Percentiles rank a stretch among this genome's conserved stretches.
Evolutionary conservation across 306 rosid species (phyloP).

Genomic region (Cicer yamashitae): DNA sequence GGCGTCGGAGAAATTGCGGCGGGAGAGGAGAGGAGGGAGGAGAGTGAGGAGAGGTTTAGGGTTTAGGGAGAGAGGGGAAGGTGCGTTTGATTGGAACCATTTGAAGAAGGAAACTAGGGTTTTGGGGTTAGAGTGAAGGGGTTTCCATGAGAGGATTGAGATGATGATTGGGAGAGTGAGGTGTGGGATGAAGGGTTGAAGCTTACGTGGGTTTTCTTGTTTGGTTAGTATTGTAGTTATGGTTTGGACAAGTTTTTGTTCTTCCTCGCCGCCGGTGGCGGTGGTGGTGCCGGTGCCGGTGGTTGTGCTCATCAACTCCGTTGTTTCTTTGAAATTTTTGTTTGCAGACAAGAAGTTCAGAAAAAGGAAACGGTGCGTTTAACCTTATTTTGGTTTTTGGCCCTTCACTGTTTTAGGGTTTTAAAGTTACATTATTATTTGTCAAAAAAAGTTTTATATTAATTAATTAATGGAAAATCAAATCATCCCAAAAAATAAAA

Average conservation of each 20-base stretch:
- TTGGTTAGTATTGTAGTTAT: conserved; percentile 9
- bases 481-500: too few relatives aligned
- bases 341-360: too few relatives aligned
- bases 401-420: too few relatives aligned
- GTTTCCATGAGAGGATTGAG: conserved; percentile 60
- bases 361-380: too few relatives aligned
- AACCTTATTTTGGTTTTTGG: too few relatives aligned
- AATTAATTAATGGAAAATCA: too few relatives aligned
- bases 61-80: conserved; percentile 51
- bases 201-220: not conserved
- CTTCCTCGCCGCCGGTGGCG: not conserved
- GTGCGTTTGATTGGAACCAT: conserved; percentile 59
- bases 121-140: conserved; percentile 52
- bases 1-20: conserved; percentile 66
- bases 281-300: not conserved
- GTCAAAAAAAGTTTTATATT: too few relatives aligned
- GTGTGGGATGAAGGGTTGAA: conserved; percentile 48
- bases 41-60: conserved; percentile 68
- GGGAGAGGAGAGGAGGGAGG: conserved; percentile 68
- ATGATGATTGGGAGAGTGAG: conserved; percentile 57
- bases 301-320: not conserved
- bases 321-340: too few relatives aligned
- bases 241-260: not conserved
- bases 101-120: conserved; percentile 66
- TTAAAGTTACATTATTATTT: too few relatives aligned